Evolutionary conservation across 2,329 filamentous ascomycete species (phyloP), one percentile per base, ranked within the genome.

Genomic region (Alternaria panax): DNA sequence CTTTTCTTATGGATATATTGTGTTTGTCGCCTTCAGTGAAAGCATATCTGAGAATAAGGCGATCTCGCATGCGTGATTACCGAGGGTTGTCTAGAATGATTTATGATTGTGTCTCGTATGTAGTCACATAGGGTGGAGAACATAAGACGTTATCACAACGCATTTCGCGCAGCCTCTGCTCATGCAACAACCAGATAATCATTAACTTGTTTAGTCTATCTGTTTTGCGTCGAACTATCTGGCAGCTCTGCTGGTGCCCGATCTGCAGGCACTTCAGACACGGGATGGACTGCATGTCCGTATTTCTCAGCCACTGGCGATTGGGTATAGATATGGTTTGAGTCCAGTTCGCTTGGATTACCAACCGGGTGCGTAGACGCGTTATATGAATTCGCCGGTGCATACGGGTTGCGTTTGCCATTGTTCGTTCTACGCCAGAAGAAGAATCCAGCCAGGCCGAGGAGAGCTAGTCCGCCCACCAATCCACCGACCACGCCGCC

Each of bases 401-500:
- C 28, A 12, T 54, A 54, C 3, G 51, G 18, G 32, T 59, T 50
- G 4, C 43, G 25, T 22, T 46, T 51, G 7, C 14, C 28, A 18
- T 43, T 52, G 22, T 42, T 54, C 30, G 28, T 51, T 18, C 60
- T 46, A 18, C 60, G 51, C 57, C 57, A 65, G 12, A 68, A 24
- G 43, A 66, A 56, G 43, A 62, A 59, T 18, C 57, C 53, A n/a
- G 62, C 54, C 14, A 58, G 51, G 28, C 69, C 51, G 41, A 72
- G 48, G 20, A 65, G 34, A 8, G 63, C 63, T 16, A 72, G 62
- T 14, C 59, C 63, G 25, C 62, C 61, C 12, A 68, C 18, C 22
- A 62, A 52, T 24, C 69, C 69, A 38, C 71, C 59, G 5, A 64
- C 57, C 18, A 68, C 65, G 25, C 68, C 70, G 27, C 65, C 70